phyloP scores from a whole-genome alignment of 371 early-diverging fungal genomes.

The Circinella minor region DNA sequence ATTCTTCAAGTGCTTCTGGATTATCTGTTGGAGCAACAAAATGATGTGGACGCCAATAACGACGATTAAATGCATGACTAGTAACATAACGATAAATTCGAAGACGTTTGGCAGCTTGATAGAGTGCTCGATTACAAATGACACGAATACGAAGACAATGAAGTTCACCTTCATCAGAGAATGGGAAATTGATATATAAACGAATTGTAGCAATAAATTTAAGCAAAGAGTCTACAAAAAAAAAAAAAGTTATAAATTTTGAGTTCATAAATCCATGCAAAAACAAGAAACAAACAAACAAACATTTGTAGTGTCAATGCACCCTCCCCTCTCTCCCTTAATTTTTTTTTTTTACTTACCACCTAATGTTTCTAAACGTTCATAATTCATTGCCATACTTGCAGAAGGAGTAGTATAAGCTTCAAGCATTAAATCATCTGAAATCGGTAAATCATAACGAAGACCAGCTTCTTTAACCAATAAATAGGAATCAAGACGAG shows the following conservation, averaged over 20 bases:
- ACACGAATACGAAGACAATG: slow-evolving; percentile 72
- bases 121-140: slow-evolving; percentile 80
- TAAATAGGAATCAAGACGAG: slow-evolving; percentile 69
- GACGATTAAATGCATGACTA: slow-evolving; percentile 66
- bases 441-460: slow-evolving; percentile 43
- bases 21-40: slow-evolving; percentile 46
- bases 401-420: slow-evolving; percentile 82
- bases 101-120: slow-evolving; percentile 59
- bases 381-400: slow-evolving; percentile 78
- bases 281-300: too few species aligned
- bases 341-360: slow-evolving; percentile 22
- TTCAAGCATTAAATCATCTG: slow-evolving; percentile 58
- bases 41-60: slow-evolving; percentile 65
- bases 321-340: too few species aligned
- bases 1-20: slow-evolving; percentile 33
- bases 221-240: slow-evolving; percentile 79
- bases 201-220: slow-evolving; percentile 83
- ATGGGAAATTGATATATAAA: slow-evolving; percentile 78
- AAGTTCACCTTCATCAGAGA: slow-evolving; percentile 83
- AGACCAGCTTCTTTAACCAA: slow-evolving; percentile 60
- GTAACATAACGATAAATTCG: slow-evolving; percentile 62
- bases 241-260: neutral
- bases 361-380: slow-evolving; percentile 95
- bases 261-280: too few species aligned
- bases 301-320: too few species aligned